Percentiles rank a stretch among this genome's conserved stretches.
phyloP scores from a whole-genome alignment of 805 yeast species.

The Sugiyamaella marilandica region DNA sequence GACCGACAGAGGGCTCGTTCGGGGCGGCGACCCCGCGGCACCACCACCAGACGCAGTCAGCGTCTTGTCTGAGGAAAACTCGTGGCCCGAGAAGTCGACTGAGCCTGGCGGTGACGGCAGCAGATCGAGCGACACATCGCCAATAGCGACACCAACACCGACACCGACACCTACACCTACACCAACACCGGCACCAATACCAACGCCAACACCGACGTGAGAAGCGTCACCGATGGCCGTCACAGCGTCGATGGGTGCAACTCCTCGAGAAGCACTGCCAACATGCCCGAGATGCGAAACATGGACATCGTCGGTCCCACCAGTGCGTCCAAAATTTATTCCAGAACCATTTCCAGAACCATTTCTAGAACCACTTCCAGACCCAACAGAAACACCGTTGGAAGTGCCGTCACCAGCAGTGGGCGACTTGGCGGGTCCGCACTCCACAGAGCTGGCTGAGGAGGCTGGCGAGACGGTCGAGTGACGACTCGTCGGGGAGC shows the following conservation, averaged over 20 bases:
- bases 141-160: neutral
- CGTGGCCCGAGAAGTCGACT: neutral
- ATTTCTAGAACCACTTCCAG: too few relatives aligned
- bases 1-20: neutral
- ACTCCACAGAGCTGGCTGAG: slow-evolving; percentile 8
- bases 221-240: neutral
- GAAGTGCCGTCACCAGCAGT: too few relatives aligned
- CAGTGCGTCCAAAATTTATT: too few relatives aligned
- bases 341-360: neutral
- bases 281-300: neutral
- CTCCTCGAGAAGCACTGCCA: neutral
- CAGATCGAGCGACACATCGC: neutral
- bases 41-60: neutral
- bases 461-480: slow-evolving; percentile 10
- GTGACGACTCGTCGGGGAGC: slow-evolving; percentile 12
- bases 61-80: neutral
- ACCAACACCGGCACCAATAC: neutral
- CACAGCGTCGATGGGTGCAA: neutral
- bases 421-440: neutral
- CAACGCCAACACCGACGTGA: neutral
- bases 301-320: neutral
- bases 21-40: neutral
- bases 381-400: too few relatives aligned
- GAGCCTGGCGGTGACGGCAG: slow-evolving; percentile 11
- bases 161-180: neutral